phyloP scores from a whole-genome alignment of 2,329 filamentous ascomycete species.

The Nigrospora oryzae region DNA sequence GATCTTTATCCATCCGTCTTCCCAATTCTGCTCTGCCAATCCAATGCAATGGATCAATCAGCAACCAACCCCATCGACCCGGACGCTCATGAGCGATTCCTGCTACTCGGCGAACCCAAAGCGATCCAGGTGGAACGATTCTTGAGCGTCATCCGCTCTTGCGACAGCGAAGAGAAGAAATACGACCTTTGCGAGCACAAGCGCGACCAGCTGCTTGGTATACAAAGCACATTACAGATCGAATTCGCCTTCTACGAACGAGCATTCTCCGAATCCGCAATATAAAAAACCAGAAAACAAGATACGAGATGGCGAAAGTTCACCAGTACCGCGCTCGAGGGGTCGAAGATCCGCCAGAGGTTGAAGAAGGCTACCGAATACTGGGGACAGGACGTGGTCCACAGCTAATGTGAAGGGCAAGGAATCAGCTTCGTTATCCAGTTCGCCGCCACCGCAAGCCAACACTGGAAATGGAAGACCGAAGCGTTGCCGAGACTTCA shows the following conservation, averaged over 20 bases:
- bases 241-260: not conserved
- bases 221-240: not conserved
- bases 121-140: not conserved
- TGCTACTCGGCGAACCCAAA: not conserved
- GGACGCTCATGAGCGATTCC: not conserved
- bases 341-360: not conserved
- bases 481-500: slow-evolving; percentile 1
- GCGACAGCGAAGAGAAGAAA: not conserved
- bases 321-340: not conserved
- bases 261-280: not conserved
- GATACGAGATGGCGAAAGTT: not conserved
- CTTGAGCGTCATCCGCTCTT: not conserved
- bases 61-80: not conserved
- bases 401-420: not conserved
- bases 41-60: not conserved
- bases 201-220: not conserved
- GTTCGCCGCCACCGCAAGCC: not conserved
- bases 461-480: slow-evolving; percentile 1
- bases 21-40: not conserved
- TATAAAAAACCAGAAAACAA: not conserved
- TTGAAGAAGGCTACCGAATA: not conserved
- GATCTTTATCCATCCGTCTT: not conserved
- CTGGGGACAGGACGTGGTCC: not conserved
- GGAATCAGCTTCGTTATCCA: slow-evolving; percentile 1
- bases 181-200: not conserved